These are phyloP conservation scores for Endoconidiophora laricicola DNA, from an alignment of 2,329 filamentous ascomycete genomes.

Conservation along the genomic window DNA sequence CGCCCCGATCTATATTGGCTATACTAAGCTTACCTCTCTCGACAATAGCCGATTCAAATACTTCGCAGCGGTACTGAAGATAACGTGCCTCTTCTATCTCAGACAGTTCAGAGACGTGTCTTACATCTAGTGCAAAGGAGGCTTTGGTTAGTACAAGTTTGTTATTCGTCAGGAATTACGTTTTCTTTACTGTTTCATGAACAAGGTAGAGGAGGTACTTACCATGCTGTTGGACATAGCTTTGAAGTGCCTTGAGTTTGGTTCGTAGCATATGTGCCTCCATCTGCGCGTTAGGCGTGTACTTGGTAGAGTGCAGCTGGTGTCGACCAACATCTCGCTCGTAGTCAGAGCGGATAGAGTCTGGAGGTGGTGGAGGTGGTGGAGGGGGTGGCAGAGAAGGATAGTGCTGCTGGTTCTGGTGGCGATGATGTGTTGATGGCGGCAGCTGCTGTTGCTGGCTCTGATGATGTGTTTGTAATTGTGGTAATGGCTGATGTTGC, in stretches of 20 bases:
- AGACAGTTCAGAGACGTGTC: slow-evolving; percentile 23
- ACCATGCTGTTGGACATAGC: slow-evolving; percentile 34
- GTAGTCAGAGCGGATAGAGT: slow-evolving; percentile 12
- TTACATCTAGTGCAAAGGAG: too few relatives aligned
- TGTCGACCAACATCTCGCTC: slow-evolving; percentile 31
- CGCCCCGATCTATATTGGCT: neutral
- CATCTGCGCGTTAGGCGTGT: slow-evolving; percentile 12
- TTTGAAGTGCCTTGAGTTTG: slow-evolving; percentile 34
- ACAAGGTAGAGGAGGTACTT: slow-evolving; percentile 14
- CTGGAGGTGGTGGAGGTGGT: neutral
- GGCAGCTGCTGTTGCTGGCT: slow-evolving; percentile 6
- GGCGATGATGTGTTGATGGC: neutral
- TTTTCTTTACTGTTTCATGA: slow-evolving; percentile 17
- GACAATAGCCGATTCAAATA: slow-evolving; percentile 35
- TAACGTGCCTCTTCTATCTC: slow-evolving; percentile 40
- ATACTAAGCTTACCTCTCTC: slow-evolving; percentile 26
- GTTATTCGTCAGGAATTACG: slow-evolving; percentile 14
- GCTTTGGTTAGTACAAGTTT: neutral
- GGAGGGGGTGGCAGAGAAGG: neutral
- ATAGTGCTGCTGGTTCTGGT: neutral
- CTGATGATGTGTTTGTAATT: slow-evolving; percentile 2
- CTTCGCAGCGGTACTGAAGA: slow-evolving; percentile 42
- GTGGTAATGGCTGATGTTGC: slow-evolving; percentile 2
- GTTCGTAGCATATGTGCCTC: slow-evolving; percentile 40
- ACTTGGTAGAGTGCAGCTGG: slow-evolving; percentile 17